Conservation (phyloP, 345 rosid genomes). For the Corchorus capsularis region DNA sequence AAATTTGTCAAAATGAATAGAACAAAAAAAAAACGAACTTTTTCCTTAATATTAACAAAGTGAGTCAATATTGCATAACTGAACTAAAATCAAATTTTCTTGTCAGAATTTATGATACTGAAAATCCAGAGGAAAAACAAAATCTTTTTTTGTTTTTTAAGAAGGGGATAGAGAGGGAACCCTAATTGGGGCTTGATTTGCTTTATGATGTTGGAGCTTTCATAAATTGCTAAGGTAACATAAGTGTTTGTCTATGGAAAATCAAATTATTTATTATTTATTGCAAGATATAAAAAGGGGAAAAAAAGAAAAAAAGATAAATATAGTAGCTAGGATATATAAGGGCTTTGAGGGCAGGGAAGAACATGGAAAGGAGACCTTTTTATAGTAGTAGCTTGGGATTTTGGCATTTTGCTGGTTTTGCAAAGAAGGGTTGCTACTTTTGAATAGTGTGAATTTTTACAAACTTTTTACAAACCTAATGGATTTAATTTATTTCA, state of each 20-base stretch:
- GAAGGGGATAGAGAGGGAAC: slow-evolving; percentile 14
- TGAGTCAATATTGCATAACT: background rate
- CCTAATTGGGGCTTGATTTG: slow-evolving; percentile 11
- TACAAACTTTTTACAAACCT: background rate
- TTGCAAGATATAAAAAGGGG: background rate
- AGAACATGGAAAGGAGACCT: background rate
- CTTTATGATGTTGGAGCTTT: background rate
- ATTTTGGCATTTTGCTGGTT: slow-evolving; percentile 19
- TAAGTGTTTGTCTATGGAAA: slow-evolving; percentile 5
- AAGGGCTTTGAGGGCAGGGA: slow-evolving; percentile 17
- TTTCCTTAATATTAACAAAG: slow-evolving; percentile 11
- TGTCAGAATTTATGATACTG: background rate
- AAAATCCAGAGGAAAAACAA: background rate
- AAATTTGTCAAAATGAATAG: background rate
- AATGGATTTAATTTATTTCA: background rate
- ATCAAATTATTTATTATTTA: background rate
- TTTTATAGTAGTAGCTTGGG: slow-evolving; percentile 3
- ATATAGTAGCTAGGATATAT: background rate
- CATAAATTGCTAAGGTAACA: background rate
- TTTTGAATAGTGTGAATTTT: background rate
- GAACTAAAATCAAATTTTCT: background rate
- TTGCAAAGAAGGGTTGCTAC: background rate
- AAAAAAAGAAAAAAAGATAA: background rate
- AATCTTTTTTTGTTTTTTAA: background rate
- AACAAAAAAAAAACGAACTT: background rate